Conservation (phyloP, 164 flowering plant species). For the Aristolochia californica region DNA sequence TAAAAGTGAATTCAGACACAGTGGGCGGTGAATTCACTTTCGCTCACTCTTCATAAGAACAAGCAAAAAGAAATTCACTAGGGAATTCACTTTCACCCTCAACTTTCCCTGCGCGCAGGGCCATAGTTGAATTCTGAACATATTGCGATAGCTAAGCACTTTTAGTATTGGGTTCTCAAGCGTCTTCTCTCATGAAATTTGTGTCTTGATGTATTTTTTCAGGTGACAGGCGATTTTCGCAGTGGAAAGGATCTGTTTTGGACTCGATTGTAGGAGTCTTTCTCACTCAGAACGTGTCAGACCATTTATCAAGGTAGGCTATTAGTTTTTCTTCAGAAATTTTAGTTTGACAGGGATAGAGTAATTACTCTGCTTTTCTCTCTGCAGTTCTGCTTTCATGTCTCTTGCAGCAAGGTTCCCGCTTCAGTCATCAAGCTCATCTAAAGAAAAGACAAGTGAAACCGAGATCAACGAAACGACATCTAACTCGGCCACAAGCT, state of each 20-base stretch:
- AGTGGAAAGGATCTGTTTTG: constrained; percentile 55
- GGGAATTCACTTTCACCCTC: too few species aligned
- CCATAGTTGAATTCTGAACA: too few species aligned
- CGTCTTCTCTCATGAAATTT: too few species aligned
- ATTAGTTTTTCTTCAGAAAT: too few species aligned
- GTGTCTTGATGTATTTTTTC: constrained; percentile 2
- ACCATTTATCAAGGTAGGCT: constrained; percentile 44
- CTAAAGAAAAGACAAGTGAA: constrained; percentile 1
- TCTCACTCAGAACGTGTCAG: constrained; percentile 58
- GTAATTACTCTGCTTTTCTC: not conserved
- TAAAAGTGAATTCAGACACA: too few species aligned
- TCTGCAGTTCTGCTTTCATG: constrained; percentile 49
- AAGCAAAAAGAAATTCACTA: too few species aligned
- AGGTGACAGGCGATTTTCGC: constrained; percentile 47
- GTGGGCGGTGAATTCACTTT: too few species aligned
- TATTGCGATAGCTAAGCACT: too few species aligned
- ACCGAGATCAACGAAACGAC: not conserved
- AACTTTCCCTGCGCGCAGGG: too few species aligned
- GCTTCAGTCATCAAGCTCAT: constrained; percentile 5
- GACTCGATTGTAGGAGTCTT: constrained; percentile 57
- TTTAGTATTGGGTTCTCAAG: too few species aligned
- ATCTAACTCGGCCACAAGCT: not conserved
- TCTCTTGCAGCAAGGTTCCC: constrained; percentile 41
- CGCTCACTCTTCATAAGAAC: too few species aligned
- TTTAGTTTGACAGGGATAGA: too few species aligned